phyloP scores from a whole-genome alignment of 2,329 filamentous ascomycete species.

The Leptographium procerum region DNA sequence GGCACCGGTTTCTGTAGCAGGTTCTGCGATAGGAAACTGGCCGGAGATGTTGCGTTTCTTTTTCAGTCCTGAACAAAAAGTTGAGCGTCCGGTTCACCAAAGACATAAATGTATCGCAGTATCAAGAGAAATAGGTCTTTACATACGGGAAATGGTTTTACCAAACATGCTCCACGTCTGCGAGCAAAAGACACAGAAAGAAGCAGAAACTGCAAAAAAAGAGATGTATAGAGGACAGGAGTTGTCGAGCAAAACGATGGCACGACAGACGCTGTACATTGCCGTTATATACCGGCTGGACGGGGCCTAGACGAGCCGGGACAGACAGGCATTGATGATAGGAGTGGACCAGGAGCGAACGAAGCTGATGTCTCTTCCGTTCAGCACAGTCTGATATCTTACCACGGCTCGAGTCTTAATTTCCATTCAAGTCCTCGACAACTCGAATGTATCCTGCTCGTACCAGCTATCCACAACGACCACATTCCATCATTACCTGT shows the following conservation, averaged over 20 bases:
- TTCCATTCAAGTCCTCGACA: no score
- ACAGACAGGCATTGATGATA: no score
- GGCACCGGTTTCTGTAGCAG: neutral
- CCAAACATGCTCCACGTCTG: neutral
- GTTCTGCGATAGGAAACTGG: neutral
- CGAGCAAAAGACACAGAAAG: neutral
- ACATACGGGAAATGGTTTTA: neutral
- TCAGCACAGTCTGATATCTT: no score
- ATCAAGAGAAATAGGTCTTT: neutral
- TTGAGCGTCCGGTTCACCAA: neutral
- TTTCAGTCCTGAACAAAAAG: neutral
- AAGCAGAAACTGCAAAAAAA: neutral
- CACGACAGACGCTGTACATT: neutral
- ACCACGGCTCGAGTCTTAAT: no score
- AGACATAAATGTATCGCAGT: neutral
- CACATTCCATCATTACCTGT: neutral
- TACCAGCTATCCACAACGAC: neutral
- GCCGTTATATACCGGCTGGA: neutral
- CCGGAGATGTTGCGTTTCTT: neutral
- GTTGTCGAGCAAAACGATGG: neutral
- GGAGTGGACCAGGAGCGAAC: no score
- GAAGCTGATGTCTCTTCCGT: no score
- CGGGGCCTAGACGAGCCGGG: no score
- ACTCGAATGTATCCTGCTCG: no score
- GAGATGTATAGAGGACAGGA: neutral